Base-by-base conservation (phyloP, 495 filamentous ascomycete species). In the Hamigera avellanea region DNA sequence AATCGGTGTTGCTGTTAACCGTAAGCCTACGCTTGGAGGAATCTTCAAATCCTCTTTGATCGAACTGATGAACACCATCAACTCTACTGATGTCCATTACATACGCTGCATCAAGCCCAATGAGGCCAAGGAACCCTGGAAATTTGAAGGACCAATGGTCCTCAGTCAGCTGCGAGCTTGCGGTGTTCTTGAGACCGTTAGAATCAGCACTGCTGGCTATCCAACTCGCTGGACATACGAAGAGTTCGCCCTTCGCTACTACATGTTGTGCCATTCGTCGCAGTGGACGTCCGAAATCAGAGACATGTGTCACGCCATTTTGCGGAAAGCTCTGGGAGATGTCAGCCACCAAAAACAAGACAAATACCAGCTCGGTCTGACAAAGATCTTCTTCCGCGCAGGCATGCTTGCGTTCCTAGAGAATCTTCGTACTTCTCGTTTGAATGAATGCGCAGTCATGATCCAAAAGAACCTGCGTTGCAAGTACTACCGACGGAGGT, bases 21-120 rank as follows among this genome's bases (percentile, higher is more conserved):
- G 91, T 52, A 99, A 99, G 59, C 91, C 91, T 19, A 99, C 91
- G 2, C 75, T 99, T 21, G 91, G 91, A 48, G 91, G 89, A 44
- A 98, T 98, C 43, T 98, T 98, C 78, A 94, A 95, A 54, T 93
- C 86, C 3, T 96, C 91, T 10, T 69, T 98, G 50, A 95, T 99
- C 47, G 93, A 99, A 54, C 73, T 99, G 33, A 99, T 99, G 91
- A 66, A 75, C 50, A 99, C 93, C 0, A 99, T 99, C 53, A 93
- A 93, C 50, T 86, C 78, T 39, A 99, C 91, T 7, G 89, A 99
- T 47, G 91, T 99, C 26, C 91, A 99, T 59, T 99, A 99, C 59
- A 99, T 99, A 48, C 83, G 91, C 40, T 99, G 91, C 58, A 99
- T 99, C 64, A 99, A 99, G 59, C 91, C 91, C 2, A 99, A 99